Conservation (phyloP, 306 rosid genomes). For the Cicer bijugum region DNA sequence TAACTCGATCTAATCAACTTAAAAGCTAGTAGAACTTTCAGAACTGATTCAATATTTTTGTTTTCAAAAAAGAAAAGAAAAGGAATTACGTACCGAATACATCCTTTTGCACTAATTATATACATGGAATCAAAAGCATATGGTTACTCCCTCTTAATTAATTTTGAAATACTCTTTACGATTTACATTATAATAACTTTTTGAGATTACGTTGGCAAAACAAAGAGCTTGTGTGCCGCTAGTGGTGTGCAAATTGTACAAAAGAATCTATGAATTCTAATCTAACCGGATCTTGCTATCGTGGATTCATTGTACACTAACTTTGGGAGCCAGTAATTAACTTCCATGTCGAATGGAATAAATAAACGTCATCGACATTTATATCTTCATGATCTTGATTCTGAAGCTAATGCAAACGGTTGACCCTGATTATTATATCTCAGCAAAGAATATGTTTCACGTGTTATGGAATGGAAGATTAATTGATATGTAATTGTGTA, state of each 20-base stretch:
- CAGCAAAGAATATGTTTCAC: neutral
- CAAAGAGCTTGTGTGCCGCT: conserved; percentile 38
- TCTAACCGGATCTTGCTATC: conserved; percentile 7
- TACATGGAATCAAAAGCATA: conserved; percentile 25
- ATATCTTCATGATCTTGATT: conserved; percentile 14
- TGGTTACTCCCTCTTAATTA: neutral
- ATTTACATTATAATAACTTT: neutral
- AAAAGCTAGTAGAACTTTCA: conserved; percentile 19
- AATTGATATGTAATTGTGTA: conserved; percentile 20
- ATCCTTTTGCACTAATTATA: conserved; percentile 20
- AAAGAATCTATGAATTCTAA: conserved; percentile 30
- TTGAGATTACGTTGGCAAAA: neutral
- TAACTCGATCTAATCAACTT: neutral
- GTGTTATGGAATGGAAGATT: neutral
- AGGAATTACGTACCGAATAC: neutral
- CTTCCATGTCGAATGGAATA: conserved; percentile 40
- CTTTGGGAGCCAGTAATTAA: conserved; percentile 16
- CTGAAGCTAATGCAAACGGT: conserved; percentile 15
- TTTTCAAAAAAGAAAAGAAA: neutral
- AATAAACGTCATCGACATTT: neutral
- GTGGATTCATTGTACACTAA: conserved; percentile 19
- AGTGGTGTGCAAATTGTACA: conserved; percentile 43
- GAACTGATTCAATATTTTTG: conserved; percentile 1
- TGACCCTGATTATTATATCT: conserved; percentile 25
- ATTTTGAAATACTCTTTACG: conserved; percentile 7